Base-by-base conservation (phyloP, 805 yeast genomes). In the Saccharomyces kudriavzevii region DNA sequence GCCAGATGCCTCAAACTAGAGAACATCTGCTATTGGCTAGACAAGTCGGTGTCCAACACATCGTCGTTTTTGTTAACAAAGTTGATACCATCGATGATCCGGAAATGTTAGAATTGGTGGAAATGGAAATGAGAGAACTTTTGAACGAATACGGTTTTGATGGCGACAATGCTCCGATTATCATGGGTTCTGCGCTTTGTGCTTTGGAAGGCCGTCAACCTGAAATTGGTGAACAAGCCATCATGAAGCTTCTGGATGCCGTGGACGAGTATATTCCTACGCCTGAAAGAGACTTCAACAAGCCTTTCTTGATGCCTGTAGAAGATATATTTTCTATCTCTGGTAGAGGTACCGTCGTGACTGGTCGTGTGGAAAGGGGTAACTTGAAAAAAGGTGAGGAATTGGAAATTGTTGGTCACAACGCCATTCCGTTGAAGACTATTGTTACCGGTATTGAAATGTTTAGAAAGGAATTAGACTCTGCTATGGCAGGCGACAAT, bases 1-100 rank as follows among this genome's bases (percentile, higher is more conserved):
- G 99, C 70, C 96, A 90, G 78, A 94, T 92, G 98, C 98, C 97
- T 70, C 99, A 94, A 80, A 94, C 99, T 64, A 89, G 98, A 80
- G 99, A 94, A 79, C 99, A 94, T 78, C 81, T 94, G 78, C 78
- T 94, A 74, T 84, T 94, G 69, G 99, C 99, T 60, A 89, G 98
- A 81, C 99, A 94, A 80, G 98, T 94, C 72, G 99, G 99, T 82
- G 96, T 94, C 62, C 96, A 92, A 78, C 83, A 90, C 77, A 82
- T 94, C 70, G 97, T 94, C 74, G 99, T 94, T 51, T 94, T 88
- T 66, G 98, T 94, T 56, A 94, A 94, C 87, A 94, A 94, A 80
- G 94, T 94, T 66, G 99, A 94, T 74, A 87, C 96, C 65, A 83
- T 94, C 70, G 97, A 94, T 70, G 99, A 94, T 74, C 96, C 96